A percentile compares a stretch with the other conserved stretches of the same genome.
phyloP scores from a whole-genome alignment of 345 rosid genomes.

The Anastatica hierochuntica region DNA sequence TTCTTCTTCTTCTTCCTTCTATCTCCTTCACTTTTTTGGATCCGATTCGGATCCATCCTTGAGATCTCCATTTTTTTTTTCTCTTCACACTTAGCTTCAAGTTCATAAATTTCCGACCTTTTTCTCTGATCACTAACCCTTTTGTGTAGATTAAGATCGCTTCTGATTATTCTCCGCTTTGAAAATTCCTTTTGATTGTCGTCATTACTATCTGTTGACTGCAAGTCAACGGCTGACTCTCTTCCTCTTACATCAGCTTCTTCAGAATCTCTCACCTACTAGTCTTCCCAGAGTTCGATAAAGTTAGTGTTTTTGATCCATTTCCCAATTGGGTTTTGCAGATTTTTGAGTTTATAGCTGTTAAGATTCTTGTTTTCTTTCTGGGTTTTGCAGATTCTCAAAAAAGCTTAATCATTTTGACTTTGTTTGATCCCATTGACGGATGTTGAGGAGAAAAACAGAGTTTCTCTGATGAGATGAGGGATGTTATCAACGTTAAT shows the following conservation, averaged over 20 bases:
- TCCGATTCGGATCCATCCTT: slow-evolving; percentile 12
- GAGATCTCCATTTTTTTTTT: no score
- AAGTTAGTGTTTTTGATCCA: no score
- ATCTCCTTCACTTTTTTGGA: neutral
- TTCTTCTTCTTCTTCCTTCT: neutral
- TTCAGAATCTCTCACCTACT: slow-evolving; percentile 4
- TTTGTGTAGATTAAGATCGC: slow-evolving; percentile 7
- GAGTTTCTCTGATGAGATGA: slow-evolving; percentile 52
- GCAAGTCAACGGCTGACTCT: slow-evolving; percentile 7
- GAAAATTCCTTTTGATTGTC: neutral
- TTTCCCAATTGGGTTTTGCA: no score
- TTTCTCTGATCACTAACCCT: neutral
- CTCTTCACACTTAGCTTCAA: neutral
- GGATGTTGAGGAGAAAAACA: neutral
- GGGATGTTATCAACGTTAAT: slow-evolving; percentile 94
- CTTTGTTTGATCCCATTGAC: neutral
- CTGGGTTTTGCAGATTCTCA: no score
- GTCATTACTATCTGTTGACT: neutral
- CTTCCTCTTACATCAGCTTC: neutral
- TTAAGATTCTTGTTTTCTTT: no score
- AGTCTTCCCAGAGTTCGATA: no score
- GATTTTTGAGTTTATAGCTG: no score
- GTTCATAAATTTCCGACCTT: no score
- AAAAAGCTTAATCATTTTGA: neutral
- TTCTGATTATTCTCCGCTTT: neutral